Base-by-base conservation (phyloP, 2,329 filamentous ascomycete genomes). In the Rosellinia necatrix region DNA sequence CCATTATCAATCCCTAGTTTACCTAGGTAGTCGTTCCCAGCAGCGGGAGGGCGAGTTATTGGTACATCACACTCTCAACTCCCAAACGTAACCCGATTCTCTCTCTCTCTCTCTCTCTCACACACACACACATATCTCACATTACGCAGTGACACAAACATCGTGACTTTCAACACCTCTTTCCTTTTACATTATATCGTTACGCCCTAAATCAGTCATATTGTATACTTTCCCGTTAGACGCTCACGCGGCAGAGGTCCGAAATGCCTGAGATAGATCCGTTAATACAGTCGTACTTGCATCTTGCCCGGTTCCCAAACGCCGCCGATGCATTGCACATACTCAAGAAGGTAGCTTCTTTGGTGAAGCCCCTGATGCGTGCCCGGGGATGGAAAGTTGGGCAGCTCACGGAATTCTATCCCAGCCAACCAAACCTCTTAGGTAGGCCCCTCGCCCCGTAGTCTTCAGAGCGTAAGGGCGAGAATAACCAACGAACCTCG, bases 281-380 rank as follows among this genome's bases (percentile, higher is more conserved):
- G 2, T 67, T 78, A 27, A 70, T 84, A 4, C 64, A 72, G 15
- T 76, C 75, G 6, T 84, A 76, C 66, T 77, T 77, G 30, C 81
- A 84, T 63, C 66, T 84, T 49, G 70, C 69, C 7, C 68, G 74
- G 19, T 75, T 81, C 27, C 74, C 77, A 1, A 76, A 79, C 2
- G 75, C 78, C 17, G 67, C 71, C 13, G 81, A 84, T 56, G 81
- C 81, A 12, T 69, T 84, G 15, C 74, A 83, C 30, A 84, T 83
- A 54, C 80, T 97, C 21, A 89, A 86, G 66, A 92, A 89, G 72
- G 81, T 96, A 35, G 91, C 91, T 2, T 96, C 92, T 22, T 75
- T 96, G 54, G 92, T 97, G 59, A 97, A 96, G 72, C 93, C 93
- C 15, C 90, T 97, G 60, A 97, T 97, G 92, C 83, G 91, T 62